Percentiles rank a stretch among this genome's conserved stretches.
Evolutionary conservation across 2,329 filamentous ascomycete species (phyloP).

Genomic region (Pyrenophora graminea): DNA sequence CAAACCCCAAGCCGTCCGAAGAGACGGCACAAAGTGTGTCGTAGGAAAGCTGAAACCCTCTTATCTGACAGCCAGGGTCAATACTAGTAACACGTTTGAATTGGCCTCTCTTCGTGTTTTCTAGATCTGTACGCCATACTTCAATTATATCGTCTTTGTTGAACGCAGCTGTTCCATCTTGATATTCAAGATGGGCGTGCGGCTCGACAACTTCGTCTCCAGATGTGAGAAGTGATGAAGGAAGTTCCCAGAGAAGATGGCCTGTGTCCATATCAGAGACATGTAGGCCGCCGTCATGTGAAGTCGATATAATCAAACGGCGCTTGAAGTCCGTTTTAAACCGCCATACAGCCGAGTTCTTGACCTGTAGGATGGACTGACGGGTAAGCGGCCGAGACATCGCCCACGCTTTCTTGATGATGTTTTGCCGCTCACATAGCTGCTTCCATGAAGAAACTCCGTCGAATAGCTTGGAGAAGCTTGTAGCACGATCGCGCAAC

Average conservation of each 20-base stretch:
- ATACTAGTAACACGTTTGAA: conserved; percentile 5
- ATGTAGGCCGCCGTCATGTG: conserved; percentile 8
- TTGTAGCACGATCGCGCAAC: conserved; percentile 4
- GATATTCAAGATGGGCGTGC: conserved; percentile 12
- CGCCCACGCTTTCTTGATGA: conserved; percentile 6
- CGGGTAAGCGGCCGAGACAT: conserved; percentile 4
- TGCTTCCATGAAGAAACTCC: conserved; percentile 11
- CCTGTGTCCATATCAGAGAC: conserved; percentile 10
- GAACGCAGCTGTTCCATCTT: conserved; percentile 11
- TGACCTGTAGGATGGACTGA: conserved; percentile 8
- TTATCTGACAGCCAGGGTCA: conserved; percentile 8
- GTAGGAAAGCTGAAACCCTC: conserved; percentile 14
- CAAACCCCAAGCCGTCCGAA: conserved; percentile 10
- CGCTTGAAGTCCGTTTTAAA: conserved; percentile 13
- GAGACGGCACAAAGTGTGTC: conserved; percentile 9
- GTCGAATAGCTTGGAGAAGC: conserved; percentile 11
- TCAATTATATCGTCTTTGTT: conserved; percentile 7
- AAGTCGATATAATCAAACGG: conserved; percentile 12
- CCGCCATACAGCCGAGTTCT: conserved; percentile 8
- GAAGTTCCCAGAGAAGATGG: conserved; percentile 1
- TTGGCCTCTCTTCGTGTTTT: conserved; percentile 2
- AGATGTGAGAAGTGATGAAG: conserved; percentile 5
- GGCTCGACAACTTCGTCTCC: conserved; percentile 3
- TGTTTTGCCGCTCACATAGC: conserved; percentile 3
- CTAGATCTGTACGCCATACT: conserved; percentile 8